These are phyloP conservation scores for Geranium incanum DNA, from an alignment of 441 rosid genomes.

Conservation along the genomic window DNA sequence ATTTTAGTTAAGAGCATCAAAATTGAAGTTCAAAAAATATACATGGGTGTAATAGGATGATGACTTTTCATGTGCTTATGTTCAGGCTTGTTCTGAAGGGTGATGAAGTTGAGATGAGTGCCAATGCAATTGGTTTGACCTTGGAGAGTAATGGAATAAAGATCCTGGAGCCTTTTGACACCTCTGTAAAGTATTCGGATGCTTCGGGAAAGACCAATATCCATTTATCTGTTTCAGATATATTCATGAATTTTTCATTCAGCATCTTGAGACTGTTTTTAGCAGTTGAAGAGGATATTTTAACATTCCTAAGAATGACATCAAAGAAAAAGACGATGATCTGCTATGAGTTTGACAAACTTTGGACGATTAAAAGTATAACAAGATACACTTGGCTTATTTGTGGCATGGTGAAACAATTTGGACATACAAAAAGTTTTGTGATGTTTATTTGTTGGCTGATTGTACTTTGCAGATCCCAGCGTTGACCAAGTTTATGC, in stretches of 20 bases:
- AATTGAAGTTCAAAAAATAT: constrained; percentile 10
- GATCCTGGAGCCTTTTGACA: constrained; percentile 95
- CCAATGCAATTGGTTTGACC: constrained; percentile 71
- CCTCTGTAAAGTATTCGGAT: constrained; percentile 65
- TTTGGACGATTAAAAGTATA: constrained; percentile 75
- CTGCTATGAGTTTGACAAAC: constrained; percentile 90
- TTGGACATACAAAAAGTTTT: constrained; percentile 12
- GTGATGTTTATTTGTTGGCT: constrained; percentile 24
- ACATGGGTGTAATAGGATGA: constrained; percentile 7
- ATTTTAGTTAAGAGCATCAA: neutral
- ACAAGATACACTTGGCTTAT: constrained; percentile 4
- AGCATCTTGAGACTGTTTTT: constrained; percentile 85
- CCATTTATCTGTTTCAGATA: constrained; percentile 62
- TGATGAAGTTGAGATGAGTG: constrained; percentile 69
- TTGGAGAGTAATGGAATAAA: constrained; percentile 96
- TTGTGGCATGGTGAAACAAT: constrained; percentile 1
- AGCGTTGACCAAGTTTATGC: constrained; percentile 53
- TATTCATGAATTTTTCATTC: constrained; percentile 93
- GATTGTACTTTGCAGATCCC: constrained; percentile 45
- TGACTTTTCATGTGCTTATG: constrained; percentile 25
- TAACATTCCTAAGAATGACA: constrained; percentile 79
- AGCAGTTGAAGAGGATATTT: constrained; percentile 90
- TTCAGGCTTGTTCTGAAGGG: constrained; percentile 70
- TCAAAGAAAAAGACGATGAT: constrained; percentile 75
- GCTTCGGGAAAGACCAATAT: constrained; percentile 85